These are phyloP conservation scores for Agrocybe praecox DNA, from an alignment of 768 basidiomycete species.

Conservation along the genomic window DNA sequence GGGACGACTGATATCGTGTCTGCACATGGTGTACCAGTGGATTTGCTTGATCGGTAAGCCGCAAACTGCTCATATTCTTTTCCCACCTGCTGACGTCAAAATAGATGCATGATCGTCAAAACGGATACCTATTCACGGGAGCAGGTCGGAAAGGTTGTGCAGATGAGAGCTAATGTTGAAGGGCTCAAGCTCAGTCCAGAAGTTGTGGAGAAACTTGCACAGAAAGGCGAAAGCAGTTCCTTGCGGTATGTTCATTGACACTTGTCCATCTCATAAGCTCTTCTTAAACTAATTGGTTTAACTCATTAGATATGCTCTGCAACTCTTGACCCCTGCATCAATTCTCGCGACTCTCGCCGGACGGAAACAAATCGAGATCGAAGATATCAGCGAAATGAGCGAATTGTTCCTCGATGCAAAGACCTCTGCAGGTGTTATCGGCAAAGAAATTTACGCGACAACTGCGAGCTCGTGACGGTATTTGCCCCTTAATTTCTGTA, in stretches of 20 bases:
- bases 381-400: constrained; percentile 93
- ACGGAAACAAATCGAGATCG: constrained; percentile 77
- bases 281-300: not conserved
- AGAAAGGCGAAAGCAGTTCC: constrained; percentile 81
- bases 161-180: constrained; percentile 85
- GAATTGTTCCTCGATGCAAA: constrained; percentile 96
- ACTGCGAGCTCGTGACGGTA: not conserved
- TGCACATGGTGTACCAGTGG: constrained; percentile 93
- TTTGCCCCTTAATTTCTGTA: not conserved
- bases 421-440: constrained; percentile 51
- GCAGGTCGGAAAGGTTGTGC: constrained; percentile 85
- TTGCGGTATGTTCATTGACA: constrained; percentile 57
- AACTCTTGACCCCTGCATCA: constrained; percentile 87
- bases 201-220: constrained; percentile 80
- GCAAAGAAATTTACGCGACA: constrained; percentile 3
- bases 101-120: constrained; percentile 91
- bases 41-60: constrained; percentile 84
- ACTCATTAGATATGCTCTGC: constrained; percentile 76
- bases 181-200: constrained; percentile 75
- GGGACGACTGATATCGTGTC: constrained; percentile 91
- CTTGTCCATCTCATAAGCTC: not conserved
- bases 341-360: constrained; percentile 83
- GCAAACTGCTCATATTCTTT: not conserved
- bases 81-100: not conserved
- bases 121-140: constrained; percentile 83